Evolutionary conservation across 164 flowering plant genomes (phyloP).

Genomic region (Sedum album): DNA sequence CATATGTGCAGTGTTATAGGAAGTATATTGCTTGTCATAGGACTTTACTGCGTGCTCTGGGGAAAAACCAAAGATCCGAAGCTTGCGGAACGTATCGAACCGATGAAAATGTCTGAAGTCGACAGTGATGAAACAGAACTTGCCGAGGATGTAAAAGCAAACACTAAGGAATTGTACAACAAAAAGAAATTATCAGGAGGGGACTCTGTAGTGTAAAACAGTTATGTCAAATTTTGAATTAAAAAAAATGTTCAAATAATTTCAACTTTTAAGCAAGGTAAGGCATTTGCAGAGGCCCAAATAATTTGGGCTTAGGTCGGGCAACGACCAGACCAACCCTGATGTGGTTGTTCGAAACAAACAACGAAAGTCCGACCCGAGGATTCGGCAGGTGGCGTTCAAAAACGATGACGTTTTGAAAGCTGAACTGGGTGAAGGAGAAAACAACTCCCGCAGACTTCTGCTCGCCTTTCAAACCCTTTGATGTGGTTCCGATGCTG

Average conservation of each 20-base stretch:
- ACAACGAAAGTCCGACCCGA: background rate
- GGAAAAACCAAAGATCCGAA: constrained; percentile 27
- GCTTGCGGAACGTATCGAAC: background rate
- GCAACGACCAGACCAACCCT: too few species aligned
- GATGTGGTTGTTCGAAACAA: background rate
- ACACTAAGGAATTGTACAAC: too few species aligned
- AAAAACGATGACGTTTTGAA: background rate
- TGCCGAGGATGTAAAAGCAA: too few species aligned
- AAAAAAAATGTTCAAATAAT: too few species aligned
- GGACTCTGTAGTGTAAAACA: too few species aligned
- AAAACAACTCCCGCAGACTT: background rate
- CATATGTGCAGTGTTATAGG: too few species aligned
- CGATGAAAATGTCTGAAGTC: background rate
- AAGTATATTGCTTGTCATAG: constrained; percentile 31
- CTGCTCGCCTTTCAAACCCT: background rate
- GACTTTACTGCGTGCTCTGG: constrained; percentile 53
- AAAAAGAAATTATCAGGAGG: too few species aligned
- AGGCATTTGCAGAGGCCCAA: too few species aligned
- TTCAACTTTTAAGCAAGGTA: too few species aligned
- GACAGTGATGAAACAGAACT: too few species aligned
- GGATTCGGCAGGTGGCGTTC: background rate
- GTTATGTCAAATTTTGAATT: too few species aligned
- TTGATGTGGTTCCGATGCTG: background rate
- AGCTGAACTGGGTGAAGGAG: background rate
- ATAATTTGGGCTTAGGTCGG: too few species aligned